phyloP scores from a whole-genome alignment of 2,329 filamentous ascomycete genomes.

The Paracoccidioides brasiliensis region DNA sequence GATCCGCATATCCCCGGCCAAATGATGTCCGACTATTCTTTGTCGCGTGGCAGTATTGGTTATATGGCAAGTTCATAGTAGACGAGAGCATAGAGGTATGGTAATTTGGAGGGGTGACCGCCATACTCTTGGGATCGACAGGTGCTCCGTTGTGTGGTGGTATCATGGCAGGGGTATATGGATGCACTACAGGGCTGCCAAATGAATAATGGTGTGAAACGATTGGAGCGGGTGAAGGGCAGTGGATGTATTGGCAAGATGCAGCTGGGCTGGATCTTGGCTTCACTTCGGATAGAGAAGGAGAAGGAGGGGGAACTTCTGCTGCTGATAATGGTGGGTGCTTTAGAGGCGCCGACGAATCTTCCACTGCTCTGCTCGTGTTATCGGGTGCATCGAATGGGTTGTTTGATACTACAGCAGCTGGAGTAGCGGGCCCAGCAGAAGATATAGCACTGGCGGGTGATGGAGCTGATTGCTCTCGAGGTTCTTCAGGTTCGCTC shows the following conservation, averaged over 20 bases:
- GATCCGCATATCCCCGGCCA: slow-evolving; percentile 20
- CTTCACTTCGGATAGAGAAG: slow-evolving; percentile 7
- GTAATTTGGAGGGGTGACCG: slow-evolving; percentile 5
- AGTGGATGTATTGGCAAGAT: slow-evolving; percentile 9
- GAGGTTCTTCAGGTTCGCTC: slow-evolving; percentile 1
- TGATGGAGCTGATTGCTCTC: background rate
- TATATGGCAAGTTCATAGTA: slow-evolving; percentile 25
- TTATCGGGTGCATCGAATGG: slow-evolving; percentile 7
- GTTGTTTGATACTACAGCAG: background rate
- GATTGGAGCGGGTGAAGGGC: slow-evolving; percentile 13
- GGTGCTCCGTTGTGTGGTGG: slow-evolving; percentile 15
- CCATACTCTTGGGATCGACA: slow-evolving; percentile 16
- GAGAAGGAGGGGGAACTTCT: slow-evolving; percentile 4
- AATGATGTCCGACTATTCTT: slow-evolving; percentile 12
- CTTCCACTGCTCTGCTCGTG: slow-evolving; percentile 4
- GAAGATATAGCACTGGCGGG: background rate
- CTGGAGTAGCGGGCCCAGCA: background rate
- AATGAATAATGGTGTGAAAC: slow-evolving; percentile 13
- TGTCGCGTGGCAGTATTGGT: slow-evolving; percentile 15
- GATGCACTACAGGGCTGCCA: slow-evolving; percentile 23
- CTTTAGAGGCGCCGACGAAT: slow-evolving; percentile 5
- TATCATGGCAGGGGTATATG: slow-evolving; percentile 26
- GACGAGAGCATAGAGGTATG: slow-evolving; percentile 24
- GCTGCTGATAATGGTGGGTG: slow-evolving; percentile 4
- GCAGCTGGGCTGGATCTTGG: slow-evolving; percentile 9